phyloP scores from a whole-genome alignment of 352 stramenopile genomes.

The Pilasporangium apinafurcum region DNA sequence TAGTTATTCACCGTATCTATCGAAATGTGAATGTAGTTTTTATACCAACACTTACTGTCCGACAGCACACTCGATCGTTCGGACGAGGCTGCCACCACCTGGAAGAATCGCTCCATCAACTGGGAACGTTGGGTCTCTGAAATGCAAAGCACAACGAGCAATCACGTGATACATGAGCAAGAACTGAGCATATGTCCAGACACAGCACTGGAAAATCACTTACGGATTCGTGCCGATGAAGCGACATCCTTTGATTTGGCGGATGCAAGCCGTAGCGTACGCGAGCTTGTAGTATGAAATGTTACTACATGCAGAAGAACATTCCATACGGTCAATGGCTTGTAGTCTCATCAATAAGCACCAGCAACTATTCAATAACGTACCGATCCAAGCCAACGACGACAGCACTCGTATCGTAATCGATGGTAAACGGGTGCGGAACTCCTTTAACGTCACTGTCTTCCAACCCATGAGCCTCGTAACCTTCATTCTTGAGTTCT shows the following conservation, averaged over 20 bases:
- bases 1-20: neutral
- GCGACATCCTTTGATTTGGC: slow-evolving; percentile 61
- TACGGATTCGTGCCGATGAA: slow-evolving; percentile 85
- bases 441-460: slow-evolving; percentile 65
- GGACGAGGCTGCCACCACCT: slow-evolving; percentile 59
- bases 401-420: slow-evolving; percentile 66
- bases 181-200: neutral
- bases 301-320: slow-evolving; percentile 23
- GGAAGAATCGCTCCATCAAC: slow-evolving; percentile 67
- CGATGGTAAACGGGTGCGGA: slow-evolving; percentile 57
- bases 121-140: slow-evolving; percentile 71
- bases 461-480: slow-evolving; percentile 58
- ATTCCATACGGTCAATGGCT: no score
- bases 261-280: slow-evolving; percentile 66
- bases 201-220: slow-evolving; percentile 5
- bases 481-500: slow-evolving; percentile 62
- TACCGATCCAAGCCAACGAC: slow-evolving; percentile 78
- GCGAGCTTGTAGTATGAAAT: slow-evolving; percentile 85
- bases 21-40: no score
- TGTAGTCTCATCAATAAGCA: no score
- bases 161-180: neutral
- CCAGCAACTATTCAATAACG: neutral
- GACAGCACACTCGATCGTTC: slow-evolving; percentile 58
- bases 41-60: slow-evolving; percentile 37
- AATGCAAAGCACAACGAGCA: slow-evolving; percentile 1